Base-by-base conservation (phyloP, 768 basidiomycete genomes). In the Kockovaella imperatae region DNA sequence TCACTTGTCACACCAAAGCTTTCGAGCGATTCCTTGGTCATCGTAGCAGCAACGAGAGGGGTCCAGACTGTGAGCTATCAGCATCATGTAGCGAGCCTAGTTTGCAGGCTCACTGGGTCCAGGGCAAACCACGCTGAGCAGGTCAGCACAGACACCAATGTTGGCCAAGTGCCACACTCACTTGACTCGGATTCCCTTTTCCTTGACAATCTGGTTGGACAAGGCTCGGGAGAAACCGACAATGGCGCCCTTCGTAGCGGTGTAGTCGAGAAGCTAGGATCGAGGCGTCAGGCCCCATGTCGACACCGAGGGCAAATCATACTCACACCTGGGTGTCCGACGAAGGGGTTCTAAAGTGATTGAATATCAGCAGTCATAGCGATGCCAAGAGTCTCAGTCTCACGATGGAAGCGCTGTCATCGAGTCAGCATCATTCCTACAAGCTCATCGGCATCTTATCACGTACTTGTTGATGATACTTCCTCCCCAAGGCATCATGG, bases 191-290 rank as follows among this genome's bases (percentile, higher is more conserved):
- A 79, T 76, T 5, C 73, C 74, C 60, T 75, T 77, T 50, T 75
- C 72, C 45, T 75, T 74, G 34, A 78, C 74, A 31, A 79, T 71
- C 61, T 79, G 77, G 60, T 78, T 79, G 42, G 72, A 74, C 45
- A 79, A 64, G 0, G 74, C 75, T 23, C 78, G 66, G 42, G 75
- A 74, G 62, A 78, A 77, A 13, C 53, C 72, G 42, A 78, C 70
- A 50, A 79, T 76, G 7, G 77, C 76, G 8, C 79, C 78, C 60
- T 79, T 79, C 23, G 78, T 78, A 6, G 77, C 62, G 14, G 78
- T 78, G 65, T 78, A 80, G 65, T 80, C 78, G 31, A 79, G 59
- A 20, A 80, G 68, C 50, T 76, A 29, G 13, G 38, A 14, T 17
- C 26, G n/a, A n/a, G n/a, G n/a, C n/a, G n/a, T n/a, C n/a, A n/a